These are phyloP conservation scores for Phlebiopsis gigantea DNA, from an alignment of 768 basidiomycete genomes.

Conservation along the genomic window DNA sequence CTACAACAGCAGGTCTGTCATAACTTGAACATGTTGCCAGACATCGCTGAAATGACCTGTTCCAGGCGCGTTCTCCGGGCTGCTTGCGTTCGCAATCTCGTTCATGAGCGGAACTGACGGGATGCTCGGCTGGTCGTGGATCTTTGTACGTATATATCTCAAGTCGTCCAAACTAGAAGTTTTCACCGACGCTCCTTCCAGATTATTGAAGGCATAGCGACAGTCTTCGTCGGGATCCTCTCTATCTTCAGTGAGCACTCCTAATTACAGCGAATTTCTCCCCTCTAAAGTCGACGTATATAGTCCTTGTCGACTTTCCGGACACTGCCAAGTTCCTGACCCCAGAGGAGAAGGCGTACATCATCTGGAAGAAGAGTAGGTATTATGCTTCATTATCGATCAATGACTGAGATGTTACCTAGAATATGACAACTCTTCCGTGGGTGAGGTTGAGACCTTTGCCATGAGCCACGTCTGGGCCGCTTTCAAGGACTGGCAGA, in stretches of 20 bases:
- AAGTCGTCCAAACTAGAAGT: neutral
- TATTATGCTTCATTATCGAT: slow-evolving; percentile 34
- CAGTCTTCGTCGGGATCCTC: slow-evolving; percentile 49
- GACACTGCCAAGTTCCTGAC: slow-evolving; percentile 55
- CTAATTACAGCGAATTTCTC: too few species aligned
- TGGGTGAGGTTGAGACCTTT: slow-evolving; percentile 59
- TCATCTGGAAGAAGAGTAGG: slow-evolving; percentile 53
- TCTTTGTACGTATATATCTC: slow-evolving; percentile 19
- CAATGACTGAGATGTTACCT: neutral
- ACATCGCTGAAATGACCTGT: neutral
- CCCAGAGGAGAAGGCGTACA: slow-evolving; percentile 50
- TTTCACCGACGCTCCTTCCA: slow-evolving; percentile 22
- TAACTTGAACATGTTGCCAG: neutral
- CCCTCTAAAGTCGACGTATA: neutral
- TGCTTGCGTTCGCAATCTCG: slow-evolving; percentile 31
- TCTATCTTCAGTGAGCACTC: slow-evolving; percentile 34
- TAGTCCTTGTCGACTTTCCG: slow-evolving; percentile 61
- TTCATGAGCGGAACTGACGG: slow-evolving; percentile 29
- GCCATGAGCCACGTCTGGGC: slow-evolving; percentile 46
- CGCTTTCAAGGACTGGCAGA: slow-evolving; percentile 62
- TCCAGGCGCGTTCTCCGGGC: slow-evolving; percentile 24
- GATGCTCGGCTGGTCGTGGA: slow-evolving; percentile 29
- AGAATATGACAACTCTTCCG: slow-evolving; percentile 54
- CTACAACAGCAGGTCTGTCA: slow-evolving; percentile 20
- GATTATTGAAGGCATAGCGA: slow-evolving; percentile 63